Evolutionary conservation across 2,329 filamentous ascomycete genomes (phyloP), one percentile per base, ranked within the genome.

Genomic region (Fusarium papillatum): DNA sequence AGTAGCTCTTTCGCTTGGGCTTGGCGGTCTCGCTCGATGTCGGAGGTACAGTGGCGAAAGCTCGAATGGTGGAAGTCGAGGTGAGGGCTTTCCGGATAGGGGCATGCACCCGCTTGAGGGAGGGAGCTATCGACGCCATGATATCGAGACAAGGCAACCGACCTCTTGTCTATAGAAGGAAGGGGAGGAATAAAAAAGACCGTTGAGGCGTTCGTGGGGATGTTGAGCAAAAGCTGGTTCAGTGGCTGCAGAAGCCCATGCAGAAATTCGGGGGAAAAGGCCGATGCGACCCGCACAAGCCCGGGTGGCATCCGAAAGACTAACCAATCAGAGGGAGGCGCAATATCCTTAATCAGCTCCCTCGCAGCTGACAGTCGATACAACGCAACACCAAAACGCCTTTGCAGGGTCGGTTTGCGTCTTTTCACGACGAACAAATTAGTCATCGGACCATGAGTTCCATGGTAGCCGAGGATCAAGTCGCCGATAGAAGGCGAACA

Each of bases 1-100:
- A 92, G 80, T 92, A 92, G 3, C 89, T 84, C 81, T 85, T 85
- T 67, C 83, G 83, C 69, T 76, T 81, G 50, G 82, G 67, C 64
- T 79, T 71, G 63, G 70, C 75, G 57, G 79, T 36, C 61, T 81
- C 78, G 76, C 76, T 75, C 76, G 81, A 67, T 66, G 80, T 78
- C 71, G 83, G 78, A 66, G 86, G 87, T 72, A 88, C 83, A 70
- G 88, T 89, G 81, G 88, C 88, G 77, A 88, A 87, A 55, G 82
- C 78, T 73, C 87, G 84, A 71, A 81, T 65, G 9, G 71, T 77
- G 50, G 83, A 73, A 36, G 84, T 75, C 66, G 81, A 77, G 71
- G 80, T 77, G 38, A 88, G 78, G 38, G 83, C 85, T 71, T 83
- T 83, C 67, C 86, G 84, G 22, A 88, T 80, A 64, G 87, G 87